Evolutionary conservation across 306 rosid species (phyloP).

Genomic region (Gleditsia sinensis): DNA sequence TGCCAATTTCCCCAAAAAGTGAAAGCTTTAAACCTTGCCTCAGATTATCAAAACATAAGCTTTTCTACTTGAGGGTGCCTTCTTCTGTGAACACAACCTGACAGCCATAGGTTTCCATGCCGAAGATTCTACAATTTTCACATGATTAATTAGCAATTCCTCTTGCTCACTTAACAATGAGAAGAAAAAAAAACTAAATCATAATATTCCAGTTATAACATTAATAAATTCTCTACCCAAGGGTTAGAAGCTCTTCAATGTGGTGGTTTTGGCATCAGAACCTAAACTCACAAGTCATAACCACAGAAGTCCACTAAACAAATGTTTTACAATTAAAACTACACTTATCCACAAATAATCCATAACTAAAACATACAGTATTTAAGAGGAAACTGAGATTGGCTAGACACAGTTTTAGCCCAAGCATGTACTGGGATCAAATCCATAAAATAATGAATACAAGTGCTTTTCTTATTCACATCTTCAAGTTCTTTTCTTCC

Average conservation of each 20-base stretch:
- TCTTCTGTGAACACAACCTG: background rate
- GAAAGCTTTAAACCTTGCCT: background rate
- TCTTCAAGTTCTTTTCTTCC: background rate
- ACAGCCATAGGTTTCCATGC: background rate
- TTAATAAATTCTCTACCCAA: too few species aligned
- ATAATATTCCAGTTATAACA: too few species aligned
- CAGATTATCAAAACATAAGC: background rate
- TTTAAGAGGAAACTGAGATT: background rate
- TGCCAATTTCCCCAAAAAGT: background rate
- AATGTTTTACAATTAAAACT: background rate
- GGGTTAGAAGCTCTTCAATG: too few species aligned
- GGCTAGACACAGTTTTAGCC: background rate
- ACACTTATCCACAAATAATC: background rate
- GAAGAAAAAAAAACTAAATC: too few species aligned
- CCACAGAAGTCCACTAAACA: background rate
- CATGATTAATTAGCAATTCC: background rate
- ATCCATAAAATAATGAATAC: background rate
- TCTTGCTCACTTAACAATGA: background rate
- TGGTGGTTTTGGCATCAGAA: background rate
- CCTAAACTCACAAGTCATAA: background rate
- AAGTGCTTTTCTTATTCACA: background rate
- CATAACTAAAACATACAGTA: background rate
- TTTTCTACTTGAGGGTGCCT: background rate
- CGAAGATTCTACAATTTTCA: background rate
- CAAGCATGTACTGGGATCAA: background rate